These are phyloP conservation scores for Dioszegia hungarica DNA, from an alignment of 768 basidiomycete species.

Conservation along the genomic window DNA sequence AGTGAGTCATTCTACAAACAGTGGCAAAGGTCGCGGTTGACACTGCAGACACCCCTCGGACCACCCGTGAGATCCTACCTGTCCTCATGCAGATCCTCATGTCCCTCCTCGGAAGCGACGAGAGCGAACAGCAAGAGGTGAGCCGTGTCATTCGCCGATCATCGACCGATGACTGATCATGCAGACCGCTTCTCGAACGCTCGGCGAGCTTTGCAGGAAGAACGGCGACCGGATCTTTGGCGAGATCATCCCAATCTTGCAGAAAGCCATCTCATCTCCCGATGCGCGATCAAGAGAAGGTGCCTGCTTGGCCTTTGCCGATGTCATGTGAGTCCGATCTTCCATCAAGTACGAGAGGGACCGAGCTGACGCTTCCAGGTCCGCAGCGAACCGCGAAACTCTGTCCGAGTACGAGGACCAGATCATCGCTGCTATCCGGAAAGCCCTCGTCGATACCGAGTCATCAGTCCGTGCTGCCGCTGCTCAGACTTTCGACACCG, in stretches of 20 bases:
- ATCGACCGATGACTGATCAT: neutral
- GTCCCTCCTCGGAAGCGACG: constrained; percentile 66
- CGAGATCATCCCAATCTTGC: constrained; percentile 76
- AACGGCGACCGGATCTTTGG: constrained; percentile 86
- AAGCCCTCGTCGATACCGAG: constrained; percentile 82
- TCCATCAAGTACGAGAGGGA: neutral
- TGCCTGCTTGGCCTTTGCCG: constrained; percentile 78
- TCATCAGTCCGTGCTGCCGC: constrained; percentile 80
- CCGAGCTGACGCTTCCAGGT: constrained; percentile 53
- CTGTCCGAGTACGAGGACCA: constrained; percentile 82
- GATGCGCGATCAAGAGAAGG: constrained; percentile 62
- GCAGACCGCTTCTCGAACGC: constrained; percentile 82
- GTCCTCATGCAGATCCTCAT: constrained; percentile 76
- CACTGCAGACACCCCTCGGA: constrained; percentile 53
- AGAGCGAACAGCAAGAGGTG: constrained; percentile 87
- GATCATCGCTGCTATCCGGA: constrained; percentile 77
- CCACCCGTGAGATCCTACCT: constrained; percentile 74
- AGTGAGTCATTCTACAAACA: too few species aligned
- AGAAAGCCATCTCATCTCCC: constrained; percentile 57
- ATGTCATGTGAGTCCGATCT: constrained; percentile 65
- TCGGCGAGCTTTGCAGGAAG: constrained; percentile 85
- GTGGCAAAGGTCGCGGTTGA: too few species aligned
- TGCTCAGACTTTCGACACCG: constrained; percentile 77
- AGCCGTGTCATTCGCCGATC: neutral
- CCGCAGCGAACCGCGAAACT: constrained; percentile 75